Conservation (phyloP, 495 filamentous ascomycete species). For the Trichoderma orchidacearum region DNA sequence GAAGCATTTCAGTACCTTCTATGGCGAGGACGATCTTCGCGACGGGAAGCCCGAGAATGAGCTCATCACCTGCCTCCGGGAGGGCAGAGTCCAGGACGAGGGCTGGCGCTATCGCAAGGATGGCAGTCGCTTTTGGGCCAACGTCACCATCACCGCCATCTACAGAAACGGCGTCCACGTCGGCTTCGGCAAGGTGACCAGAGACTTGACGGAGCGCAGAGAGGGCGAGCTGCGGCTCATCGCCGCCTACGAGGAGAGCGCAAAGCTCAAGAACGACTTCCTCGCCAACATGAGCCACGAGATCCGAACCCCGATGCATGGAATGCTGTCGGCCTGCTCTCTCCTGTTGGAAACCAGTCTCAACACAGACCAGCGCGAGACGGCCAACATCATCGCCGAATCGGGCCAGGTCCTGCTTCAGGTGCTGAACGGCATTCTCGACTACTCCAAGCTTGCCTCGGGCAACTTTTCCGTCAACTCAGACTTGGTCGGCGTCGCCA, state of each 20-base stretch:
- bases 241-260: conserved; percentile 49
- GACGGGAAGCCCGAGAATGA: conserved; percentile 40
- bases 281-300: conserved; percentile 48
- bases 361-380: conserved; percentile 25
- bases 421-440: conserved; percentile 39
- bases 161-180: conserved; percentile 42
- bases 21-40: conserved; percentile 39
- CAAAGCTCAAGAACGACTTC: conserved; percentile 52
- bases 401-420: conserved; percentile 31
- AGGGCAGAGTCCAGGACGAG: conserved; percentile 50
- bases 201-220: conserved; percentile 49
- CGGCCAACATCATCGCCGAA: conserved; percentile 31
- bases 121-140: conserved; percentile 51
- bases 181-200: conserved; percentile 52
- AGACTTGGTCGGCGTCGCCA: conserved; percentile 26
- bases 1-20: conserved; percentile 50
- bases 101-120: conserved; percentile 54
- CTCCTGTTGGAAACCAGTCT: conserved; percentile 29
- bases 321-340: conserved; percentile 32
- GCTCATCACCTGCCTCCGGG: conserved; percentile 41
- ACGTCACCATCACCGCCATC: conserved; percentile 50
- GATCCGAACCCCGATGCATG: conserved; percentile 39
- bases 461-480: conserved; percentile 30
- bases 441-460: conserved; percentile 34
- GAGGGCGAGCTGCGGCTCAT: conserved; percentile 43